phyloP scores from a whole-genome alignment of 2,329 filamentous ascomycete genomes.

The Trichoderma asperellum region DNA sequence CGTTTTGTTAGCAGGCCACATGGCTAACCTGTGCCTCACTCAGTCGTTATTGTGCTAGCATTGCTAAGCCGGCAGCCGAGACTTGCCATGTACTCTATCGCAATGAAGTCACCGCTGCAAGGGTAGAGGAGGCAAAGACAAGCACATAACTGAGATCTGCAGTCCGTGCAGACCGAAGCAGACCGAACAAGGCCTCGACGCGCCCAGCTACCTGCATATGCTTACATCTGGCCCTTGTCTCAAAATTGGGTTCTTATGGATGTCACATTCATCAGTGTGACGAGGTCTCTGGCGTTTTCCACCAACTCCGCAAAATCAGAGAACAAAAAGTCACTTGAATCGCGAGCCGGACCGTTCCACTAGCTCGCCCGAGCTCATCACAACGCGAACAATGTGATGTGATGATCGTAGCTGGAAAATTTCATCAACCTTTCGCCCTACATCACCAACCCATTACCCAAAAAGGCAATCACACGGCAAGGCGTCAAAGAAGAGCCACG shows the following conservation, averaged over 20 bases:
- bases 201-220: neutral
- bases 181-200: conserved; percentile 23
- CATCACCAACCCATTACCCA: conserved; percentile 19
- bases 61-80: conserved; percentile 32
- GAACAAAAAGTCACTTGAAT: neutral
- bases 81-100: conserved; percentile 16
- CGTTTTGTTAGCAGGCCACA: conserved; percentile 2
- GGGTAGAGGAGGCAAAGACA: conserved; percentile 13
- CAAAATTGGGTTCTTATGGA: conserved; percentile 4
- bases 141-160: conserved; percentile 17
- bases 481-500: neutral
- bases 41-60: conserved; percentile 27
- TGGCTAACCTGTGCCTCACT: conserved; percentile 2
- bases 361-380: conserved; percentile 32
- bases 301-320: neutral
- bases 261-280: conserved; percentile 16
- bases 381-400: conserved; percentile 23
- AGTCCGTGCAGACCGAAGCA: conserved; percentile 21
- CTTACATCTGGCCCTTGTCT: conserved; percentile 20
- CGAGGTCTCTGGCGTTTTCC: neutral
- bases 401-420: conserved; percentile 1
- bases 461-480: conserved; percentile 27
- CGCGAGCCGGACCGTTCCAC: conserved; percentile 39
- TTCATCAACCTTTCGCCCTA: conserved; percentile 1
- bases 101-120: conserved; percentile 16